phyloP scores from a whole-genome alignment of 371 early-diverging fungal species.

The Lichtheimia hyalospora region DNA sequence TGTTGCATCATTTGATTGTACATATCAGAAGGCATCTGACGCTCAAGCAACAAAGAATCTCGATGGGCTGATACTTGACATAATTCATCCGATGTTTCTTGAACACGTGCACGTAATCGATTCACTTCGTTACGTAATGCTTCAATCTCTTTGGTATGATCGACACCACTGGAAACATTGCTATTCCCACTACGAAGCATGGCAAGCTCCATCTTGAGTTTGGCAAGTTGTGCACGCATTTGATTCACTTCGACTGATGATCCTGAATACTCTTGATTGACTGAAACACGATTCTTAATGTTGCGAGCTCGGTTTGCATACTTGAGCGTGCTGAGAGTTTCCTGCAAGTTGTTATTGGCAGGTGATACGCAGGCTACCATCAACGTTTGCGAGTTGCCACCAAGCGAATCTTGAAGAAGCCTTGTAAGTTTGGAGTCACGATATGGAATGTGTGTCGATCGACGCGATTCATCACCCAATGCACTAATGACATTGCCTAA shows the following conservation, averaged over 20 bases:
- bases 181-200: constrained; percentile 69
- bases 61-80: constrained; percentile 53
- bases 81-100: constrained; percentile 48
- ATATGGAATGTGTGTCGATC: constrained; percentile 82
- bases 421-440: constrained; percentile 95
- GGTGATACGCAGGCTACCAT: constrained; percentile 93
- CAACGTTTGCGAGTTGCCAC: constrained; percentile 88
- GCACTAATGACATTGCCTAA: constrained; percentile 99
- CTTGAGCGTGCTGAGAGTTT: constrained; percentile 89
- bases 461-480: constrained; percentile 81
- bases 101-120: constrained; percentile 50
- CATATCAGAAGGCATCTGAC: constrained; percentile 28
- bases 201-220: constrained; percentile 62
- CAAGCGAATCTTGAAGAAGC: constrained; percentile 87
- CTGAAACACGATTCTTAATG: constrained; percentile 74
- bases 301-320: constrained; percentile 89
- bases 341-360: constrained; percentile 74
- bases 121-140: constrained; percentile 49
- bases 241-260: constrained; percentile 63
- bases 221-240: constrained; percentile 65
- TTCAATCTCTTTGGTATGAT: constrained; percentile 22
- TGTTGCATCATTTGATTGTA: not conserved
- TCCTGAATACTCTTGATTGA: constrained; percentile 44
- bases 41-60: constrained; percentile 55
- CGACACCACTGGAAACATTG: constrained; percentile 36